phyloP scores from a whole-genome alignment of 805 yeast genomes.

The Cyberlindnera bimundalis region DNA sequence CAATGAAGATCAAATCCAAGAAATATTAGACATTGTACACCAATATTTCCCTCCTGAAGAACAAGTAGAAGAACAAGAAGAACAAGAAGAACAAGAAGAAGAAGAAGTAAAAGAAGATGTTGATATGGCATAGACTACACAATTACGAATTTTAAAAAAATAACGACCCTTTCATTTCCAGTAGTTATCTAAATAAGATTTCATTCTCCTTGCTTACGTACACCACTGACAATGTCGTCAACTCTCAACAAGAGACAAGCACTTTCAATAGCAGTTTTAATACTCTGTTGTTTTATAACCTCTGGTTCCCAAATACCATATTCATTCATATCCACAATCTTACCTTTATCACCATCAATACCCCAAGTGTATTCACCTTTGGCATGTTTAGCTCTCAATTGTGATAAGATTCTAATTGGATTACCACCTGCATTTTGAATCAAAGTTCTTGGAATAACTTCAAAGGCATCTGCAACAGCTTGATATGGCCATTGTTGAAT shows the following conservation, averaged over 20 bases:
- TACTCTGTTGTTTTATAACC: constrained; percentile 93
- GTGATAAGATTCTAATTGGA: constrained; percentile 85
- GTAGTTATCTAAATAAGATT: no score
- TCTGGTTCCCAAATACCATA: constrained; percentile 99
- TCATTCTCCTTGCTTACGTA: constrained; percentile 49
- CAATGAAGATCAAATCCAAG: constrained; percentile 58
- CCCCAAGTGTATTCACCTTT: constrained; percentile 84
- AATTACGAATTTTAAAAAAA: no score
- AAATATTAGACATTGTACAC: constrained; percentile 53
- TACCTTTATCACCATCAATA: constrained; percentile 92
- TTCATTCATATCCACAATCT: constrained; percentile 89
- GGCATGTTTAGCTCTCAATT: constrained; percentile 94
- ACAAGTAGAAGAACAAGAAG: constrained; percentile 13
- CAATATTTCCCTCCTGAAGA: constrained; percentile 44
- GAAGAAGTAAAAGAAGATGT: constrained; percentile 13
- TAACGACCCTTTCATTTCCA: neutral
- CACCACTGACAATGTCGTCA: constrained; percentile 97
- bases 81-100: constrained; percentile 10
- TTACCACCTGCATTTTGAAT: constrained; percentile 98
- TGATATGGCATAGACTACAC: no score
- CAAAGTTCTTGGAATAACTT: constrained; percentile 95
- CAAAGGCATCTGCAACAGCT: constrained; percentile 98
- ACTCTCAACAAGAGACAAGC: constrained; percentile 93
- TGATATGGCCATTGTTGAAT: constrained; percentile 98
- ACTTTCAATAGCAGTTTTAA: constrained; percentile 97